Evolutionary conservation across 2,329 filamentous ascomycete genomes (phyloP), one percentile per base, ranked within the genome.

Genomic region (Aschersonia sp.): DNA sequence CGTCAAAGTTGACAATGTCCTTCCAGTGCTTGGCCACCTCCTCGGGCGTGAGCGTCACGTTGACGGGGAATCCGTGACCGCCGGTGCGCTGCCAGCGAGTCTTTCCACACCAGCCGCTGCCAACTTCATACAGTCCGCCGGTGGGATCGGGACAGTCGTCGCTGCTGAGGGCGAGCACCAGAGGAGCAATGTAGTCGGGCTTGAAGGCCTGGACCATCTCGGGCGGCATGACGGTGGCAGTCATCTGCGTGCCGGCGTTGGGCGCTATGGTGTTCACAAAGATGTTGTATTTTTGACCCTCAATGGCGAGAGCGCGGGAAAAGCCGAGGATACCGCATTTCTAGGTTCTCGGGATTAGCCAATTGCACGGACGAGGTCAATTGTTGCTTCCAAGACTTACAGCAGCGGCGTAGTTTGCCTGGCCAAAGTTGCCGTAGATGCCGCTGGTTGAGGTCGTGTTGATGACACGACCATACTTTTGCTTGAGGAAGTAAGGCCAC

Each of bases 151-250:
- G 90, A 47, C 88, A 81, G 69, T 87, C 86, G 70, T 98, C 92
- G 63, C 81, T 87, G 66, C 67, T 74, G 49, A 98, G 84, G 42
- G 89, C 80, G 48, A 90, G 80, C 46, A 98, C 89, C 39, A 97
- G 71, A 51, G 92, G 92, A 47, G 92, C 92, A 65, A 98, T 89
- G 68, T 95, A 97, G 63, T 97, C 90, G 51, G 92, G 92, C 81
- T 97, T 98, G 76, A 98, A 95, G 43, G 92, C 90, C 72, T 97
- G 89, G 14, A 98, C 89, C 71, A 97, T 81, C 72, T 98, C 92
- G 68, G 95, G 88, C 32, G 92, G 92, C 74, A 98, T 78, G 63
- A 98, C 86, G 46, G 86, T 90, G 56, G 82, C 79, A 48, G 92
- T 98, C 86, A 98, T 92, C 62, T 83, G 81, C 43, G 92, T 98